Evolutionary conservation across 2,329 filamentous ascomycete genomes (phyloP).

Genomic region (Aspergillus nomiae): DNA sequence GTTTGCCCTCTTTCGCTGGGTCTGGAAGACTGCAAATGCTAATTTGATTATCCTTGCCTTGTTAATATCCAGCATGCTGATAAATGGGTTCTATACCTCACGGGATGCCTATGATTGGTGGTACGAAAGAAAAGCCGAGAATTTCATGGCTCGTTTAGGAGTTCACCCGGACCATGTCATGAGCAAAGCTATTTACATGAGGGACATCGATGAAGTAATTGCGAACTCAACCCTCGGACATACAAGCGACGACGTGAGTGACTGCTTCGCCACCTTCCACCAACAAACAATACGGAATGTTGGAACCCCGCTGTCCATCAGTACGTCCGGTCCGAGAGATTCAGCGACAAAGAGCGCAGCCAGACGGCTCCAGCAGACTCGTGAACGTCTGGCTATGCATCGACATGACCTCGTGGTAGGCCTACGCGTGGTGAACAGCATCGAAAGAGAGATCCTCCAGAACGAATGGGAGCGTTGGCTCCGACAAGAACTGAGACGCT

Average conservation of each 20-base stretch:
- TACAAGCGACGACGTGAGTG: slow-evolving; percentile 30
- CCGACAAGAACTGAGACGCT: slow-evolving; percentile 73
- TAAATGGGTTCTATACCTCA: slow-evolving; percentile 75
- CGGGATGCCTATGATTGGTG: slow-evolving; percentile 78
- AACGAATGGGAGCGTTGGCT: slow-evolving; percentile 96
- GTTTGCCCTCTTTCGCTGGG: slow-evolving; percentile 64
- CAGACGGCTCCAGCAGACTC: slow-evolving; percentile 72
- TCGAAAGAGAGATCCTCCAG: slow-evolving; percentile 82
- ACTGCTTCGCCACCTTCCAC: slow-evolving; percentile 48
- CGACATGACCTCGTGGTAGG: slow-evolving; percentile 89
- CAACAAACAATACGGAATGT: slow-evolving; percentile 41
- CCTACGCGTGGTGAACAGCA: slow-evolving; percentile 82
- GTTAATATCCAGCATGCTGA: slow-evolving; percentile 67
- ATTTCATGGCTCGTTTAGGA: slow-evolving; percentile 80
- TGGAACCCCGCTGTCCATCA: slow-evolving; percentile 33
- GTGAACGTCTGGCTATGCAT: slow-evolving; percentile 79
- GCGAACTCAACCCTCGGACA: slow-evolving; percentile 37
- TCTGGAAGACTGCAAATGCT: slow-evolving; percentile 69
- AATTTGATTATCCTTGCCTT: slow-evolving; percentile 73
- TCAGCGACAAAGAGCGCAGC: slow-evolving; percentile 37
- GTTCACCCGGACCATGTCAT: slow-evolving; percentile 77
- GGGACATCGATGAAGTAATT: slow-evolving; percentile 72
- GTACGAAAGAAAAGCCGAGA: slow-evolving; percentile 75
- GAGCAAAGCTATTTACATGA: slow-evolving; percentile 81
- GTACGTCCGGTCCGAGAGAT: slow-evolving; percentile 29